Evolutionary conservation across 164 flowering plant species (phyloP).

Genomic region (Chloranthus sessilifolius): DNA sequence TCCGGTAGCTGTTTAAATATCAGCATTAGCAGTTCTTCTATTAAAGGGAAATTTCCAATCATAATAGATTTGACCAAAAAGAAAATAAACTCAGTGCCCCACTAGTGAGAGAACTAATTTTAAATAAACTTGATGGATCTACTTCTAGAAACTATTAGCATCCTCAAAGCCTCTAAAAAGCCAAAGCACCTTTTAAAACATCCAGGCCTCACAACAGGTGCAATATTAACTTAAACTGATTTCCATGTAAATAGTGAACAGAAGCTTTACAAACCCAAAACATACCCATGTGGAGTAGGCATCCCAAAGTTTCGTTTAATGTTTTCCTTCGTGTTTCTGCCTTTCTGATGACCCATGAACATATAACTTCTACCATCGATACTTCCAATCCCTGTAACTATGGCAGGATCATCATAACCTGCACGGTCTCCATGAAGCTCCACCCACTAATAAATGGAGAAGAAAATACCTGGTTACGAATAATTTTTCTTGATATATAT

Average conservation of each 20-base stretch:
- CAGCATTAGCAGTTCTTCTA: slow-evolving; percentile 2
- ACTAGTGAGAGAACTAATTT: too few relatives aligned
- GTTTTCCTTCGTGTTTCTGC: slow-evolving; percentile 93
- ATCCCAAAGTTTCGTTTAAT: slow-evolving; percentile 95
- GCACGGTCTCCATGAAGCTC: slow-evolving; percentile 99
- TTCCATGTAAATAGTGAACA: too few relatives aligned
- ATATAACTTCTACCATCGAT: slow-evolving; percentile 76
- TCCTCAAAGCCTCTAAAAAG: too few relatives aligned
- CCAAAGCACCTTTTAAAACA: background rate
- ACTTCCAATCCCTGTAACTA: slow-evolving; percentile 86
- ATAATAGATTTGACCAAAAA: too few relatives aligned
- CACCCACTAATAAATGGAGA: slow-evolving; percentile 53
- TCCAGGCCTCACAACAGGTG: background rate
- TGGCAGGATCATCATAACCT: slow-evolving; percentile 96
- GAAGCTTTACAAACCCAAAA: too few relatives aligned
- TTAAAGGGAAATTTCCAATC: too few relatives aligned
- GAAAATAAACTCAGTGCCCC: too few relatives aligned
- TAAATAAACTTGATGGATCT: too few relatives aligned
- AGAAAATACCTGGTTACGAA: background rate
- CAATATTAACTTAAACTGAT: background rate
- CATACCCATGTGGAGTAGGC: slow-evolving; percentile 99
- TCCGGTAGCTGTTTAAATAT: slow-evolving; percentile 64
- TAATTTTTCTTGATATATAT: background rate
- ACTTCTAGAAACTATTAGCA: too few relatives aligned
- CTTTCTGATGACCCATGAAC: slow-evolving; percentile 98